phyloP scores from a whole-genome alignment of 805 yeast species.

The Ogataea kodamae region DNA sequence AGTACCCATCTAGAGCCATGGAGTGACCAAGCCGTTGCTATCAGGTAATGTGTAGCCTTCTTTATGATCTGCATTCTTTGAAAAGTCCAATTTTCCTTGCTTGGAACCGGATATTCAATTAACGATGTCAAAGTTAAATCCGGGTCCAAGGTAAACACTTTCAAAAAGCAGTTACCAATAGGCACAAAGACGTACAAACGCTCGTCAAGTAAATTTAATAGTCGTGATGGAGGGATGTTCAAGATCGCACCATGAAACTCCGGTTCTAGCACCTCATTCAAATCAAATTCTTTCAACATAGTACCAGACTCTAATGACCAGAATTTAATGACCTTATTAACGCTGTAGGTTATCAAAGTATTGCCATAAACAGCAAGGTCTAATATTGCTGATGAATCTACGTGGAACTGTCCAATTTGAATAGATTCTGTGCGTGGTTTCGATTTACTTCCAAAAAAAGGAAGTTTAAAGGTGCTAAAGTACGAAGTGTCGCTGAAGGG shows the following conservation, averaged over 20 bases:
- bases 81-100: conserved; percentile 25
- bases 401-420: conserved; percentile 19
- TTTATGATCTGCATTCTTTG: conserved; percentile 20
- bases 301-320: conserved; percentile 51
- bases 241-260: conserved; percentile 17
- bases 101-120: conserved; percentile 16
- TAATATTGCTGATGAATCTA: conserved; percentile 24
- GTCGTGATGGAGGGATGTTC: conserved; percentile 21
- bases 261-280: conserved; percentile 24
- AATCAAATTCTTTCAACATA: conserved; percentile 18
- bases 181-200: conserved; percentile 27
- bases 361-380: conserved; percentile 16
- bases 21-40: conserved; percentile 28
- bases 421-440: conserved; percentile 11
- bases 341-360: conserved; percentile 42
- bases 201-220: conserved; percentile 13
- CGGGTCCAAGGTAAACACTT: conserved; percentile 21
- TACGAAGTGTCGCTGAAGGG: conserved; percentile 55
- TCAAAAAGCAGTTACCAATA: conserved; percentile 22
- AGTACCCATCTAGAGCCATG: conserved; percentile 23
- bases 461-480: conserved; percentile 31
- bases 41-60: conserved; percentile 6
- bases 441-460: conserved; percentile 21
- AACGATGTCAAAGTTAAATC: conserved; percentile 12
- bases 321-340: conserved; percentile 50